phyloP scores from a whole-genome alignment of 202 grass and related monocot genomes.

The Panicum virgatum region DNA sequence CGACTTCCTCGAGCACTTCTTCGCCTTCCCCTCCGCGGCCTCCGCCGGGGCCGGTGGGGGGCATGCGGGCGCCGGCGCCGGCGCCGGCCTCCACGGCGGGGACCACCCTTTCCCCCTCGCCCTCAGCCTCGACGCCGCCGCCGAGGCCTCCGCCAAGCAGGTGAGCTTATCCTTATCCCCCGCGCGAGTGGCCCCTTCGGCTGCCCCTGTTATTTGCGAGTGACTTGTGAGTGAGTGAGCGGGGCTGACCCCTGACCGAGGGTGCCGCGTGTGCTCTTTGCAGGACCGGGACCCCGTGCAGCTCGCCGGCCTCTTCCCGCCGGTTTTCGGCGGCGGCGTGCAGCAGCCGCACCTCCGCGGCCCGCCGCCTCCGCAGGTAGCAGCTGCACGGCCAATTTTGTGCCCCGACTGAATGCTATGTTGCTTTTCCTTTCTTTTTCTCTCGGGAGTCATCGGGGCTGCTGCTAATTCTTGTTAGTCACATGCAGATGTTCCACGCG shows the following conservation, averaged over 20 bases:
- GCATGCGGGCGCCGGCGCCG: neutral
- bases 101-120: slow-evolving; percentile 68
- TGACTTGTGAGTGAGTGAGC: neutral
- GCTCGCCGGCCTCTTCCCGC: slow-evolving; percentile 62
- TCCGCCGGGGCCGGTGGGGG: neutral
- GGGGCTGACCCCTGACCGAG: neutral
- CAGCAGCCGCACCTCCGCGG: slow-evolving; percentile 59
- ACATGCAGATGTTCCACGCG: slow-evolving; percentile 62
- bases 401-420: neutral
- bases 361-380: slow-evolving; percentile 63
- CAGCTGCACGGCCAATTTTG: too few relatives aligned
- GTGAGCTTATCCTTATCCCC: slow-evolving; percentile 33
- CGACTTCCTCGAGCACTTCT: slow-evolving; percentile 84
- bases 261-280: neutral
- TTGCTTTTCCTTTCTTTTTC: neutral
- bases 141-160: slow-evolving; percentile 54
- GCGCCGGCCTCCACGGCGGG: neutral
- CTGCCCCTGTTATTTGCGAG: neutral
- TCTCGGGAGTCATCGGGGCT: neutral
- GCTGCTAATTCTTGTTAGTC: neutral
- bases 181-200: neutral
- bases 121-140: slow-evolving; percentile 74
- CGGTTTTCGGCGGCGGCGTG: slow-evolving; percentile 48
- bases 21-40: slow-evolving; percentile 42
- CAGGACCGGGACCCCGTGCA: slow-evolving; percentile 77